These are phyloP conservation scores for Furcasterigmium furcatum DNA, from an alignment of 2,329 filamentous ascomycete species.

Conservation along the genomic window DNA sequence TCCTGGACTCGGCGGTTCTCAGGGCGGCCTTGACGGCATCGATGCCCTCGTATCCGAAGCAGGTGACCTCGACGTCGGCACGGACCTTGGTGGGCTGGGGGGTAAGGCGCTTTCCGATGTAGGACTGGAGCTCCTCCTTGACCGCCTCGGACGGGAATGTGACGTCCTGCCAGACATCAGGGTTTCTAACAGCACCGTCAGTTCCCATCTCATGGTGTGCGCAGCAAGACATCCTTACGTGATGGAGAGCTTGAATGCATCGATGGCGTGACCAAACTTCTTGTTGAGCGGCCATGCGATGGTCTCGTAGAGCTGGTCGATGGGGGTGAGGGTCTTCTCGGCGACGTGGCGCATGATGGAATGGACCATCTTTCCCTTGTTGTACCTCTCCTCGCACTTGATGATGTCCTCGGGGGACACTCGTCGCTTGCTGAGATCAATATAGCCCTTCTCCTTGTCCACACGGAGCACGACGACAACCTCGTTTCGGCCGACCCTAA, in stretches of 20 bases:
- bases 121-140: constrained; percentile 85
- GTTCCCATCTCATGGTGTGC: neutral
- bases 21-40: constrained; percentile 95
- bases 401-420: constrained; percentile 96
- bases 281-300: constrained; percentile 98
- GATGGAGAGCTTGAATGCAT: constrained; percentile 98
- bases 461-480: constrained; percentile 98
- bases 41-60: constrained; percentile 95
- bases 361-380: constrained; percentile 99
- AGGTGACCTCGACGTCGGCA: constrained; percentile 94
- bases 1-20: constrained; percentile 85
- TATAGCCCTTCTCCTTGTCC: constrained; percentile 99
- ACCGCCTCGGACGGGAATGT: constrained; percentile 82
- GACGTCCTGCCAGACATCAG: constrained; percentile 93
- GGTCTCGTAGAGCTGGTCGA: constrained; percentile 88
- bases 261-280: constrained; percentile 93
- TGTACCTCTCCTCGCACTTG: constrained; percentile 98
- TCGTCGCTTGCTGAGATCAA: constrained; percentile 97
- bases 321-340: constrained; percentile 92
- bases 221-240: constrained; percentile 56
- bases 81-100: constrained; percentile 99
- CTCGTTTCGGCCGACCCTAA: constrained; percentile 95
- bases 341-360: constrained; percentile 98
- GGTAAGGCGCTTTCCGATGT: constrained; percentile 95
- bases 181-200: constrained; percentile 59